Base-by-base conservation (phyloP, 352 stramenopile species). In the Globisporangium recalcitrans region DNA sequence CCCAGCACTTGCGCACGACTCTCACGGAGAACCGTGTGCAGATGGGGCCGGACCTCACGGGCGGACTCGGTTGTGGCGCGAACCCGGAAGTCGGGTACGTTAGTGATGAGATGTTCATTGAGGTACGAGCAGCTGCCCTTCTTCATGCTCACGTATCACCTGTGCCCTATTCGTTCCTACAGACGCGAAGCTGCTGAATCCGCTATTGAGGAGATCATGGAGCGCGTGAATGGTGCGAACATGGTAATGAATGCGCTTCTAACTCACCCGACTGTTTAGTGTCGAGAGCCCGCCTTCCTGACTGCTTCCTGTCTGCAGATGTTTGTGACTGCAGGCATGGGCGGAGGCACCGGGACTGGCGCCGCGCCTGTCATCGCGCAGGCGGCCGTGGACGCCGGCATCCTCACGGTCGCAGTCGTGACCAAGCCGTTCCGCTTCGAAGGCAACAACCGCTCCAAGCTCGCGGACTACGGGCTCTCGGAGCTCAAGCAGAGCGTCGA, bases 1-100 rank as follows among this genome's bases (percentile, higher is more conserved):
- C 89, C 38, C 89, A 97, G 78, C 89, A 97, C 54, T 68, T 97
- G 59, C 87, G 87, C 60, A 96, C 87, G 56, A 96, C 86, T 14
- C 67, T 96, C 38, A 96, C 89, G 26, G 88, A 96, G 58, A 97
- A 97, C 67, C 85, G 89, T 52, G 74, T 97, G 63, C 89, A 96
- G 65, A 95, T 95, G 85, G 83, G 82, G 3, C 87, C 89, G 14
- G 85, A 95, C 29, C 69, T 96, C 60, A 97, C 89, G 46, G 78
- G 87, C 48, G 85, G 85, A 11, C 69, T 95, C 4, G 85, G 85
- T 13, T 93, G 83, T 67, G 85, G 85, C 5, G 85, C 85, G 32
- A 95, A 95, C 44, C 85, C 85, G 24, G 83, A 95, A 52, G 76
- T 91, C 54, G 85, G 85, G 79, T 87, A 46, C 57, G 67, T 60